phyloP scores from a whole-genome alignment of 2,329 filamentous ascomycete species.

The Colletotrichum sp. region DNA sequence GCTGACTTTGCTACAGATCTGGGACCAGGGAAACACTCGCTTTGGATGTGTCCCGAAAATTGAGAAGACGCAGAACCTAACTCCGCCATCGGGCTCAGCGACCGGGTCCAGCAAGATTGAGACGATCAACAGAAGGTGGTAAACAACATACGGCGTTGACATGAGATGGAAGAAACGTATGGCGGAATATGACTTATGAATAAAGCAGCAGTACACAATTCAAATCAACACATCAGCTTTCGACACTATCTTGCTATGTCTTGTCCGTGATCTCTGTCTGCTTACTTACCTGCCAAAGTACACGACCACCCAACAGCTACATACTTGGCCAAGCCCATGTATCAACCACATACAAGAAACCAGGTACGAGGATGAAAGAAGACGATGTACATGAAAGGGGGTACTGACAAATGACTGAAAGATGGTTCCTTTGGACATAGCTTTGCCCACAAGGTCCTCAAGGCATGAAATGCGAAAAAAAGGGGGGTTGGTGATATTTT shows the following conservation, averaged over 20 bases:
- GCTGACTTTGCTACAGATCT: constrained; percentile 3
- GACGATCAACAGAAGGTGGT: background rate
- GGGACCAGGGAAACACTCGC: constrained; percentile 16
- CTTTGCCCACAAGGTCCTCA: background rate
- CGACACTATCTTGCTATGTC: background rate
- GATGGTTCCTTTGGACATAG: background rate
- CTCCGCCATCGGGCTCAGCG: background rate
- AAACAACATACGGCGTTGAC: accelerated
- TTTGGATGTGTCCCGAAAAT: constrained; percentile 17
- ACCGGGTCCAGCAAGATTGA: background rate
- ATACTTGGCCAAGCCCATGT: background rate
- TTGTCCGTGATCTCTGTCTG: background rate
- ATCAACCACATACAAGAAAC: background rate
- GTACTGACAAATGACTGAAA: background rate
- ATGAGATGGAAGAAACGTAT: background rate
- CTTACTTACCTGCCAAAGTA: background rate
- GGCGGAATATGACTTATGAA: background rate
- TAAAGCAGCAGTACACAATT: background rate
- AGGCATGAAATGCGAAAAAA: background rate
- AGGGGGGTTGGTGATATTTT: background rate
- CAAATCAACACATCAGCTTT: background rate
- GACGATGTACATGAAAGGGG: background rate
- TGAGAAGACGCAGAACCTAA: constrained; percentile 10
- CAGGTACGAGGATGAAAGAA: background rate
- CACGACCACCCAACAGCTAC: background rate